These are phyloP conservation scores for Glaciozyma martinii DNA, from an alignment of 768 basidiomycete genomes.

Conservation along the genomic window DNA sequence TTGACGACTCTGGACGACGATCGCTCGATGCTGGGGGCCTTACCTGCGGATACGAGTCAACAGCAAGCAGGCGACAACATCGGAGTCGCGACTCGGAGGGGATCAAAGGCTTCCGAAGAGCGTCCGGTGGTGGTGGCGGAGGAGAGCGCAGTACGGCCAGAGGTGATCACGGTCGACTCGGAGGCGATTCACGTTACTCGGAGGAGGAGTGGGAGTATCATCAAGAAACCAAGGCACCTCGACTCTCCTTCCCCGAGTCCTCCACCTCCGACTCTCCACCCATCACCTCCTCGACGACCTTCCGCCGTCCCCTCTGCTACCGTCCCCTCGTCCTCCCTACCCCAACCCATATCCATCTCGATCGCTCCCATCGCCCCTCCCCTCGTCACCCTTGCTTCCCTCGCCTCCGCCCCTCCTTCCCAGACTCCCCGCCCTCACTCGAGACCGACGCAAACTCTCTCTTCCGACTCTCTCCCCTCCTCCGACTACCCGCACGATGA, in stretches of 20 bases:
- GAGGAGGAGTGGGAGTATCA: not conserved
- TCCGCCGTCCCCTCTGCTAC: not conserved
- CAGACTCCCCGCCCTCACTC: not conserved
- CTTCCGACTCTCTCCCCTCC: not conserved
- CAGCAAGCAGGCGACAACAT: no score
- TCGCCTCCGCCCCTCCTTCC: not conserved
- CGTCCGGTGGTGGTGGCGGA: no score
- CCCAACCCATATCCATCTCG: not conserved
- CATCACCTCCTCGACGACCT: not conserved
- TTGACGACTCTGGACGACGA: no score
- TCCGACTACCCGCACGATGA: slow-evolving; percentile 5
- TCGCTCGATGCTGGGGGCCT: no score
- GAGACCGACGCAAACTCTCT: not conserved
- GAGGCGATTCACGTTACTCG: not conserved
- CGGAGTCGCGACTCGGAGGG: no score
- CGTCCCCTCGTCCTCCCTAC: not conserved
- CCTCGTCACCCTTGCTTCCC: not conserved
- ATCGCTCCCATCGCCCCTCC: not conserved
- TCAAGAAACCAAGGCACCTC: not conserved
- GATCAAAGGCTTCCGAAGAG: no score
- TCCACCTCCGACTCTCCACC: not conserved
- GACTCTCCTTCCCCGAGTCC: not conserved
- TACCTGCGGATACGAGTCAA: no score
- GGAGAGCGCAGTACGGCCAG: no score
- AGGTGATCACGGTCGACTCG: not conserved